Base-by-base conservation (phyloP, 768 basidiomycete genomes). In the Pholiota conissans region DNA sequence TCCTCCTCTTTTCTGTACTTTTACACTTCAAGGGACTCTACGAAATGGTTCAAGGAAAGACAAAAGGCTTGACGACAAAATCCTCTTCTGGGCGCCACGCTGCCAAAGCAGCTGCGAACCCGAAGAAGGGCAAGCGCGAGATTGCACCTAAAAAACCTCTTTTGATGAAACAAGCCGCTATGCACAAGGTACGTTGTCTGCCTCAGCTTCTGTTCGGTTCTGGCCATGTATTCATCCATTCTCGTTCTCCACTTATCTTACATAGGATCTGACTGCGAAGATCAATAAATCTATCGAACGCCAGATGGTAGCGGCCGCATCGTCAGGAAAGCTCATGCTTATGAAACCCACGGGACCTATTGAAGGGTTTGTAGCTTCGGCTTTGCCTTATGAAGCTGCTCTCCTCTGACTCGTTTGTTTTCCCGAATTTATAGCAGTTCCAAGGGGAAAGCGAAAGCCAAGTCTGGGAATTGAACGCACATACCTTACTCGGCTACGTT, bases 221-320 rank as follows among this genome's bases (percentile, higher is more conserved):
- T 45, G 5, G 11, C 20, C 7, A 45, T 45, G 7, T 42, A 42
- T 46, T 28, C 49, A 45, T 18, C 42, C n/a, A 49, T 52, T 28
- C 24, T 30, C 24, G 53, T n/a, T 3, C 24, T n/a, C 48, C 26
- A 24, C 61, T 20, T 46, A 45, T 34, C 6, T 2, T 11, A 26
- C 16, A 16, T 67, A 96, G 94, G 78, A 84, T 66, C 79, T 97
- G 61, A 89, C 89, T 58, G 89, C 93, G 51, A 95, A 94, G 75
- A 95, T 97, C 69, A 93, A 91, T 71, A 87, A 85, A 70, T 91
- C 90, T 20, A 95, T 98, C 65, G 95, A 98, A 71, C 80, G 83
- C 54, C 94, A 95, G 73, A 93, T 95, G 86, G 90, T 93, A 11
- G 76, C 85, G 49, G 93, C 93, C 6, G 95, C 95, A 3, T 93